Evolutionary conservation across 1,139 yeast genomes (phyloP).

Genomic region (Keqinozyma sinolaborantium): DNA sequence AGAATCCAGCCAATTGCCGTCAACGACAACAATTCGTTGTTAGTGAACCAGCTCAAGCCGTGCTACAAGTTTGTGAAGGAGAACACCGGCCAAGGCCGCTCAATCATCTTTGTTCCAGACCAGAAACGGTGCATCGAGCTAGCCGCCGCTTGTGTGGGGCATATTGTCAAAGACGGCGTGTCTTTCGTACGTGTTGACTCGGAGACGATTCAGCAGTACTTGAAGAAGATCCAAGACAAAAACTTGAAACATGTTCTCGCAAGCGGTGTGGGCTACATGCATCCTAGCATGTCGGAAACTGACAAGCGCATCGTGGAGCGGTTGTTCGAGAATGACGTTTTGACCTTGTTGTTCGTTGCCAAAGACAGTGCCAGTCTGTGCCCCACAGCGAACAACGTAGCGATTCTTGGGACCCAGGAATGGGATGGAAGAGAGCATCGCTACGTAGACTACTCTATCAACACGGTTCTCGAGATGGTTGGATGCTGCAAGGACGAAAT

Average conservation of each 20-base stretch:
- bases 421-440: slow-evolving; percentile 76
- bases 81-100: slow-evolving; percentile 19
- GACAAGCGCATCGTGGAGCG: slow-evolving; percentile 57
- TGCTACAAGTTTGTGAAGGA: slow-evolving; percentile 33
- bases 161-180: slow-evolving; percentile 28
- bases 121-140: slow-evolving; percentile 55
- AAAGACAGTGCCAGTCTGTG: slow-evolving; percentile 50
- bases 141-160: slow-evolving; percentile 39
- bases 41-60: slow-evolving; percentile 19
- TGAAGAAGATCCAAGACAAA: slow-evolving; percentile 45
- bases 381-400: slow-evolving; percentile 53
- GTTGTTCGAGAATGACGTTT: slow-evolving; percentile 45
- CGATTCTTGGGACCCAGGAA: slow-evolving; percentile 68
- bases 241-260: slow-evolving; percentile 40
- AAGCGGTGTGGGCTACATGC: slow-evolving; percentile 68
- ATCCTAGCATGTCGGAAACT: slow-evolving; percentile 52
- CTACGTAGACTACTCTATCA: slow-evolving; percentile 63
- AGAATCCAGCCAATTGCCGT: slow-evolving; percentile 38
- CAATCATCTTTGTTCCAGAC: slow-evolving; percentile 55
- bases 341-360: slow-evolving; percentile 56
- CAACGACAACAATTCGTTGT: slow-evolving; percentile 6
- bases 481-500: slow-evolving; percentile 47
- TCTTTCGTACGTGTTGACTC: slow-evolving; percentile 19
- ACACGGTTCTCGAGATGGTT: slow-evolving; percentile 68
- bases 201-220: slow-evolving; percentile 35